Evolutionary conservation across 306 rosid species (phyloP).

Genomic region (Trichosanthes cucumerina): DNA sequence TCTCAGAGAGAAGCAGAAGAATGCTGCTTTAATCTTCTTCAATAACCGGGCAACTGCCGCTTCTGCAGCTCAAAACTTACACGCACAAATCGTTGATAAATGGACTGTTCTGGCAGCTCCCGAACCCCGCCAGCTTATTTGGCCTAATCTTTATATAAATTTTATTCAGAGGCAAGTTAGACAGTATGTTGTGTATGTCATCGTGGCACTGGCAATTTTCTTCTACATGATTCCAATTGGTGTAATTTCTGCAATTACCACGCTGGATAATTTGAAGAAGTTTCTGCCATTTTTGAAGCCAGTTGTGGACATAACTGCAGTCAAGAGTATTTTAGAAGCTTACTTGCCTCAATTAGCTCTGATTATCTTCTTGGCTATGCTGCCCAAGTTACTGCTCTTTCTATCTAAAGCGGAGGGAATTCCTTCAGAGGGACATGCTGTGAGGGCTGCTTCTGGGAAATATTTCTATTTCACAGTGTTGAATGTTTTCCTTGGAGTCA

Average conservation of each 20-base stretch:
- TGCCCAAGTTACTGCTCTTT: slow-evolving; percentile 67
- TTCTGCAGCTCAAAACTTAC: slow-evolving; percentile 83
- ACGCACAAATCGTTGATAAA: slow-evolving; percentile 53
- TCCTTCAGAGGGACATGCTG: slow-evolving; percentile 63
- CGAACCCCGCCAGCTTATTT: slow-evolving; percentile 59
- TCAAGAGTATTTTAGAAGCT: slow-evolving; percentile 75
- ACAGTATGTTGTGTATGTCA: slow-evolving; percentile 50
- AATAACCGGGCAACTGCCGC: slow-evolving; percentile 58
- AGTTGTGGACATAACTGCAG: slow-evolving; percentile 15
- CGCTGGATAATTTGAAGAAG: slow-evolving; percentile 52
- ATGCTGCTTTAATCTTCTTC: slow-evolving; percentile 71
- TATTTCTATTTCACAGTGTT: slow-evolving; percentile 70
- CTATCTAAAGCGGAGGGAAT: slow-evolving; percentile 80
- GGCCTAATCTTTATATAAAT: slow-evolving; percentile 66
- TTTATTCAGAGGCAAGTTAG: slow-evolving; percentile 49
- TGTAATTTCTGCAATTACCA: slow-evolving; percentile 63
- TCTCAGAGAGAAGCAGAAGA: slow-evolving; percentile 72
- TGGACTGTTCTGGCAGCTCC: slow-evolving; percentile 74
- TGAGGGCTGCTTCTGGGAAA: slow-evolving; percentile 88
- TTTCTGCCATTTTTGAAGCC: slow-evolving; percentile 67
- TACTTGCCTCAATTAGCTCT: slow-evolving; percentile 88
- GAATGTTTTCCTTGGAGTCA: slow-evolving; percentile 82
- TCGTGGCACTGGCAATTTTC: slow-evolving; percentile 53
- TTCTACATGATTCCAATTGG: slow-evolving; percentile 80
- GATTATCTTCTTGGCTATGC: slow-evolving; percentile 58